Evolutionary conservation across 73 alveolate species (phyloP).

Genomic region (Durusdinium trenchii): DNA sequence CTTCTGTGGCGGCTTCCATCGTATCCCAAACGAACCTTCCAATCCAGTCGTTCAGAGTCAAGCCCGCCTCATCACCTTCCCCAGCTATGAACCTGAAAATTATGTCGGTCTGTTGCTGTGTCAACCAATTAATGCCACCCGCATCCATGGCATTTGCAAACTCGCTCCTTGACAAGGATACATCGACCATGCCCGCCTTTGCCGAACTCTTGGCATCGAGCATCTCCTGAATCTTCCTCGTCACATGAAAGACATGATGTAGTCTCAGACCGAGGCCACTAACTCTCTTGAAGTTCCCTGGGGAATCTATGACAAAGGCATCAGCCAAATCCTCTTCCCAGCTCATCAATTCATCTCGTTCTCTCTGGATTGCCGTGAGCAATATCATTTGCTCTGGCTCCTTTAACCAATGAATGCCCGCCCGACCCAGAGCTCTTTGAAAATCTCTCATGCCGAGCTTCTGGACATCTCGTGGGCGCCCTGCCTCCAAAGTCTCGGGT

Average conservation of each 20-base stretch:
- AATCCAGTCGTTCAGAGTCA: conserved; percentile 79
- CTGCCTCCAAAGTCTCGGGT: conserved; percentile 2
- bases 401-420: conserved; percentile 73
- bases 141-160: conserved; percentile 48
- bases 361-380: background rate
- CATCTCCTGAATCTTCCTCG: conserved; percentile 33
- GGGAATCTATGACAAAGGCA: conserved; percentile 68
- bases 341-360: background rate
- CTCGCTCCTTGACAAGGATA: background rate
- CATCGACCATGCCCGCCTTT: conserved; percentile 16
- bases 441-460: background rate
- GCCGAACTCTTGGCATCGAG: conserved; percentile 5
- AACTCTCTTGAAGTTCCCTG: conserved; percentile 59
- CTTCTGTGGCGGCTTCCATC: conserved; percentile 75
- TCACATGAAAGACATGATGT: conserved; percentile 12
- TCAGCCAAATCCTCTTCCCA: conserved; percentile 89
- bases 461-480: conserved; percentile 33
- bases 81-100: conserved; percentile 44
- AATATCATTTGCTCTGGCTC: conserved; percentile 39
- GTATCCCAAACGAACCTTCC: conserved; percentile 69
- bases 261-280: background rate
- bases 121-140: conserved; percentile 53
- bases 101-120: conserved; percentile 30
- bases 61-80: conserved; percentile 37
- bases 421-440: conserved; percentile 24